phyloP scores from a whole-genome alignment of 257 asterid species.

The Echites panduratus region DNA sequence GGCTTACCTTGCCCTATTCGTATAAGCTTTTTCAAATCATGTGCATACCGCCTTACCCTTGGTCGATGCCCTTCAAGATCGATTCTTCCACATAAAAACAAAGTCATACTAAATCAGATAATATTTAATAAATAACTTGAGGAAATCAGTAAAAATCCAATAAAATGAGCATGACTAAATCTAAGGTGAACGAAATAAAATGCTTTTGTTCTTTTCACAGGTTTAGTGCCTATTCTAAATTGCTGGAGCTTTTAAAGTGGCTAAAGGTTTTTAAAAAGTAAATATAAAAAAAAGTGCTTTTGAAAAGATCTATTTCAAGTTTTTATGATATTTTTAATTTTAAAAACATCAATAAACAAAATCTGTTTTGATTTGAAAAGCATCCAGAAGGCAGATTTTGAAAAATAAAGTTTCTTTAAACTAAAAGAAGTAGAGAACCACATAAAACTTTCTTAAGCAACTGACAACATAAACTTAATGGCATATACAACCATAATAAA shows the following conservation, averaged over 20 bases:
- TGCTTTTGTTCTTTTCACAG: background rate
- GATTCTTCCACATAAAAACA: conserved; percentile 52
- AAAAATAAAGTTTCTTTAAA: too few relatives aligned
- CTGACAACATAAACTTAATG: background rate
- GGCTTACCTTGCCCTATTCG: conserved; percentile 92
- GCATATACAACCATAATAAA: background rate
- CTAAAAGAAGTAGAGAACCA: too few relatives aligned
- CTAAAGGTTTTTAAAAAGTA: too few relatives aligned
- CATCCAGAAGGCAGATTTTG: too few relatives aligned
- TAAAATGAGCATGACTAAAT: background rate
- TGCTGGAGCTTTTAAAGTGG: too few relatives aligned
- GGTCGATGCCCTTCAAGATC: conserved; percentile 90
- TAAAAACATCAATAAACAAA: too few relatives aligned
- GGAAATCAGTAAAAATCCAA: background rate
- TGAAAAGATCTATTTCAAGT: too few relatives aligned
- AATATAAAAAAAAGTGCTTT: too few relatives aligned
- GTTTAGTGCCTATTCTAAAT: too few relatives aligned
- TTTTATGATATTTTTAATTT: too few relatives aligned
- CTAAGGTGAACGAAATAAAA: background rate
- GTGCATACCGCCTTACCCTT: conserved; percentile 82
- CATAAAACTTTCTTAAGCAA: too few relatives aligned
- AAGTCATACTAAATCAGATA: background rate
- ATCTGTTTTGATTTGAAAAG: too few relatives aligned
- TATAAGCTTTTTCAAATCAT: conserved; percentile 69
- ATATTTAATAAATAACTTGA: background rate